Evolutionary conservation across 345 rosid genomes (phyloP), one percentile per base, ranked within the genome.

Genomic region (Physaria fendleri): DNA sequence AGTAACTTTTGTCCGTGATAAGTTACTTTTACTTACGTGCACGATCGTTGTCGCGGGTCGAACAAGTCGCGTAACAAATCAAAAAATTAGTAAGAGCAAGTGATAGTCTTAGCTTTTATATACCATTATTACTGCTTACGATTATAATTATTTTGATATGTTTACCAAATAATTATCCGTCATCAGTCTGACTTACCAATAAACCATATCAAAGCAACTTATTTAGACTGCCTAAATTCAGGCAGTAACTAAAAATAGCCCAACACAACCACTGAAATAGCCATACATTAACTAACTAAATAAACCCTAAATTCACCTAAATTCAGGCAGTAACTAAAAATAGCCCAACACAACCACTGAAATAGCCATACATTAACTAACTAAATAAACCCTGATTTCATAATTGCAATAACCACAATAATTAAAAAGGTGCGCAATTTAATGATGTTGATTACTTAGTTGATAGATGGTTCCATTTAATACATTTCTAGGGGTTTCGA

Each of bases 1-100:
- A 18, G 41, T 12, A 51, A 13, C 59, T 63, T 63, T 38, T 27
- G 23, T 40, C 18, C 35, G 38, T 49, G 29, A 28, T 11, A 50
- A 40, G 56, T 49, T 62, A 62, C 64, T 59, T 52, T 18, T 43
- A 42, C 10, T 56, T 56, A 46, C 65, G 55, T 60, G 3, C 38
- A 8, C 2, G 29, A 30, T 62, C 49, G 40, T 62, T 48, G 11
- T 62, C 58, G n/a, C 21, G 38, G 29, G 11, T 47, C 5, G 15
- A 22, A 27, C 39, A 50, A 49, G 15, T 37, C 50, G 30, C 2
- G 21, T 45, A 40, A 11, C 6, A 9, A 34, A 28, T 2, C 14
- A 22, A 18, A 8, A 8, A 35, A 2, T 9, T 35, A 5, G 8
- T 14, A 1, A 5, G 14, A 35, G 5, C 17, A 18, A 4, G 22